Base-by-base conservation (phyloP, 305 asterid species). In the Salvia sclarea region DNA sequence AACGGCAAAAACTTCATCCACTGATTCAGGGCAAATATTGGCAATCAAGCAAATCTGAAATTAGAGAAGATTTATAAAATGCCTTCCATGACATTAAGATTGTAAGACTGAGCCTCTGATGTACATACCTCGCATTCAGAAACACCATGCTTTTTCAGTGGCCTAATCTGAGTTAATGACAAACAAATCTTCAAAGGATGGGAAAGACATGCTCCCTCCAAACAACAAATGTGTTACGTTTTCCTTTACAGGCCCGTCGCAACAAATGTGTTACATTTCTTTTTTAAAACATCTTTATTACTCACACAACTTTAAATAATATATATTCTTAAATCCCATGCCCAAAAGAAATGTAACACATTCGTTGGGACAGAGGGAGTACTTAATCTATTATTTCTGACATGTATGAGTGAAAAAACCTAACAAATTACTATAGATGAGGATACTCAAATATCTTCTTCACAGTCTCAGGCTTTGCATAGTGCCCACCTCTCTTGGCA, bases 371-470 rank as follows among this genome's bases (percentile, higher is more conserved):
- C n/a, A n/a, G n/a, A n/a, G n/a, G n/a, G n/a, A n/a, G n/a, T n/a
- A n/a, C n/a, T n/a, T n/a, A n/a, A 68, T 25, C 48, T 70, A 62
- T 61, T 57, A 50, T 43, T 50, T 13, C 44, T 53, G 22, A 43
- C 40, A 69, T 37, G 22, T 12, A 66, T 21, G 16, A 14, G 3
- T 18, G 58, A 31, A 4, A 69, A 47, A 37, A 38, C 2, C 1
- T n/a, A 8, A 10, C 22, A 35, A 21, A 18, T 17, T 28, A 72
- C 10, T 7, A 44, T 20, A 61, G 56, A 68, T 56, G 53, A 94
- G 96, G 99, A 91, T 94, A 91, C 97, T 79, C 87, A 6, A 94
- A 79, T 70, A 80, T 73, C 79, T 73, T 80, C 81, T 76, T 86
- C 74, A 88, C 86, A 12, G 86, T 76, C 61, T 80, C 76, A 35